These are phyloP conservation scores for California macrophylla DNA, from an alignment of 441 rosid genomes.

Conservation along the genomic window DNA sequence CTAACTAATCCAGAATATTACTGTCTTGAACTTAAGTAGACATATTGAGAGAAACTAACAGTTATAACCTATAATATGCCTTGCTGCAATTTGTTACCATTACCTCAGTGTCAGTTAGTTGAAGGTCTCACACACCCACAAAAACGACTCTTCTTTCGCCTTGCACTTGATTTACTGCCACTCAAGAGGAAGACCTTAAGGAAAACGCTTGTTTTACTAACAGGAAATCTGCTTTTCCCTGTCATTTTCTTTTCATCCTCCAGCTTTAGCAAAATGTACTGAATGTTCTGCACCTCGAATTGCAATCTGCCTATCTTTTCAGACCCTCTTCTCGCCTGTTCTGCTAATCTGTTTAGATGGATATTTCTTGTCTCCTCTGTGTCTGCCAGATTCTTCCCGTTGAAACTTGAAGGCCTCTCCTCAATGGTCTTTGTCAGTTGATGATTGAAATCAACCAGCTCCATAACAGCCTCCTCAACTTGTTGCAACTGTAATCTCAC, in stretches of 20 bases:
- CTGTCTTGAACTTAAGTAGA: conserved; percentile 6
- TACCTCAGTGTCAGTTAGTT: conserved; percentile 26
- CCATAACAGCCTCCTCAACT: conserved; percentile 50
- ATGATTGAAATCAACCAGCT: conserved; percentile 43
- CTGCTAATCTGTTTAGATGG: conserved; percentile 38
- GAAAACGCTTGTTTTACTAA: conserved; percentile 46
- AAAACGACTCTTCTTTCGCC: conserved; percentile 54
- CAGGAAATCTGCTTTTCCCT: conserved; percentile 38
- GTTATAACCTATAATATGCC: conserved; percentile 8
- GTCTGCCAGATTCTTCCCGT: conserved; percentile 18
- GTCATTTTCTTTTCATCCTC: conserved; percentile 56
- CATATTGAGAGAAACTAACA: conserved; percentile 5
- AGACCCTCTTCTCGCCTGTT: conserved; percentile 46
- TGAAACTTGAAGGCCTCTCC: conserved; percentile 27
- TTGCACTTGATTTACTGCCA: conserved; percentile 39
- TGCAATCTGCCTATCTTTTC: conserved; percentile 68
- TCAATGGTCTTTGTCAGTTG: conserved; percentile 41
- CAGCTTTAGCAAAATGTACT: conserved; percentile 48
- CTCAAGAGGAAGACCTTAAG: conserved; percentile 60
- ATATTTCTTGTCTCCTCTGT: conserved; percentile 30
- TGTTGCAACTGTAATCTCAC: conserved; percentile 52
- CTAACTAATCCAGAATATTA: conserved; percentile 17
- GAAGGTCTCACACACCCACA: conserved; percentile 57
- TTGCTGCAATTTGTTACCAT: conserved; percentile 5
- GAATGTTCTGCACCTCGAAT: conserved; percentile 67